Conservation (phyloP, 768 basidiomycete species). For the Leucosporidium yakuticum region DNA sequence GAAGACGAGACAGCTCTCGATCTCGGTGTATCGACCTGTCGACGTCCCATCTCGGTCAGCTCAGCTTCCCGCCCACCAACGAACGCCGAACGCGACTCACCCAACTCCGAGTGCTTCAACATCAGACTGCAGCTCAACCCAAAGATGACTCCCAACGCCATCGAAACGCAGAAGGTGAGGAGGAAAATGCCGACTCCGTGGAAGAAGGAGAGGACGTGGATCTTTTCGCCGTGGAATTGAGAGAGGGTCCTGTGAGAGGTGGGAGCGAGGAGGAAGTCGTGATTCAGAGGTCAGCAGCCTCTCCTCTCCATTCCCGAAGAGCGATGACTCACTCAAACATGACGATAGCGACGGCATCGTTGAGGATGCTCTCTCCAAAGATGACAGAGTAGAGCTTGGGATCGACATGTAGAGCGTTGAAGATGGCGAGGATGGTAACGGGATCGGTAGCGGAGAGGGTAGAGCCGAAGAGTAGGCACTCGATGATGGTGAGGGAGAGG, state of each 20-base stretch:
- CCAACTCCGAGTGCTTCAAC: constrained; percentile 86
- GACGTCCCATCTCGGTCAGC: neutral
- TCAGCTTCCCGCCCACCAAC: neutral
- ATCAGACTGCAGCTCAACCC: constrained; percentile 85
- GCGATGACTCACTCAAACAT: constrained; percentile 87
- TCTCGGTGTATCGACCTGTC: constrained; percentile 61
- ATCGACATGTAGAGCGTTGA: constrained; percentile 97
- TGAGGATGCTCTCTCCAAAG: constrained; percentile 91
- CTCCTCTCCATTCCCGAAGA: neutral
- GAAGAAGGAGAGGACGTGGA: constrained; percentile 80
- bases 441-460: constrained; percentile 97
- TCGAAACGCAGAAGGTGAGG: constrained; percentile 86
- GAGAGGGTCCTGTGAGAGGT: constrained; percentile 64
- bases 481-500: constrained; percentile 73
- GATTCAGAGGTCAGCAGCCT: neutral
- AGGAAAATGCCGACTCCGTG: constrained; percentile 97
- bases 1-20: constrained; percentile 93
- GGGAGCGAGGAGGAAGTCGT: neutral
- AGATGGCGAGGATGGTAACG: constrained; percentile 94
- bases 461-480: constrained; percentile 93
- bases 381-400: constrained; percentile 96
- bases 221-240: constrained; percentile 79
- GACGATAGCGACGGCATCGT: constrained; percentile 99
- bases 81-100: constrained; percentile 41
- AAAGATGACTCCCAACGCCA: constrained; percentile 86